Evolutionary conservation across 2,329 filamentous ascomycete species (phyloP), one percentile per base, ranked within the genome.

Genomic region (Cladosporium colombiae): DNA sequence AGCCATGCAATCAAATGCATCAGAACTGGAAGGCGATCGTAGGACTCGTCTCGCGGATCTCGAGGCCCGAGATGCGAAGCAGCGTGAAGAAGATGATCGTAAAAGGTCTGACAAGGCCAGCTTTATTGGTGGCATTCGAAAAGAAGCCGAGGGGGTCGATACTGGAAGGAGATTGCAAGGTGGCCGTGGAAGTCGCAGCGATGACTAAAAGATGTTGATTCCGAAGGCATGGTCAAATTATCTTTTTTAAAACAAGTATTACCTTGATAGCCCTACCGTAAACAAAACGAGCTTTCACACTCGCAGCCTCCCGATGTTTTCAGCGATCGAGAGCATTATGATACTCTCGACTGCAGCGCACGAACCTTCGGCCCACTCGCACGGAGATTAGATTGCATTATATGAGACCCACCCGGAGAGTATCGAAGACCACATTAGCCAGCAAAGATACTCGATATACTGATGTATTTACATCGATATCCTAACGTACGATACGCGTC

Each of bases 21-120:
- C 83, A 1, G 86, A 89, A 13, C 81, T 96, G 57, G 91, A 94
- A 71, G 75, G 81, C n/a, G 88, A 90, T 70, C 88, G 92, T 35
- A 86, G 86, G 69, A 83, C 85, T 66, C 86, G 92, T 27, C 80
- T 96, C 11, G 85, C 86, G 0, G 86, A 87, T 1, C 79, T 93
- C 21, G 88, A 86, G 27, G 85, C 87, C 68, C 83, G 83, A 67
- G 92, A 96, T 70, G 83, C 85, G 58, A 81, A 81, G 21, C 85
- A 88, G 53, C 83, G 84, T 14, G 88, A 91, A 67, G 85, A 86
- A 0, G 92, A 96, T 63, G 87, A 92, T 33, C 70, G 71, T 55
- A 75, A 73, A 64, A 70, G 78, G 23, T 76, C 76, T 18, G 77
- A 77, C 29, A 71, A 71, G 62, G 78, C 74, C 8, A 70, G 70